These are phyloP conservation scores for Saccharomyces hybrid DNA, from an alignment of 1,139 yeast genomes.

Conservation along the genomic window DNA sequence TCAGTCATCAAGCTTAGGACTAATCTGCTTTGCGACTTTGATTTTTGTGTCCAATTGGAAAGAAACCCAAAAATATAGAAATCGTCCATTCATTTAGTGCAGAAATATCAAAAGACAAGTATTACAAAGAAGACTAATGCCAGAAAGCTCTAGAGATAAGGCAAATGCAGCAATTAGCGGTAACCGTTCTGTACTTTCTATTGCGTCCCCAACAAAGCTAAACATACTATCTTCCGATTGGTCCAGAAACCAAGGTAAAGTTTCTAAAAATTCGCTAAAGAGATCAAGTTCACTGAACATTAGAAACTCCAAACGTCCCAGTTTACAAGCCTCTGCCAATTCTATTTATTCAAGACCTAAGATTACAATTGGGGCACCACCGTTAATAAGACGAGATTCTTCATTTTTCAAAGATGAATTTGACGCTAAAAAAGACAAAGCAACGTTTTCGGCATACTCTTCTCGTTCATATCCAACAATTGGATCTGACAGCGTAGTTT, in stretches of 20 bases:
- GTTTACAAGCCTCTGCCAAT: background rate
- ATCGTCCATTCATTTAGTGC: background rate
- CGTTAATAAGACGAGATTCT: slow-evolving; percentile 28
- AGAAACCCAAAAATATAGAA: background rate
- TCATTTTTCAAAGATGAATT: slow-evolving; percentile 27
- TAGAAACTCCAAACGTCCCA: slow-evolving; percentile 2
- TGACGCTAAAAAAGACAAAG: slow-evolving; percentile 2
- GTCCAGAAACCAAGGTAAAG: slow-evolving; percentile 26
- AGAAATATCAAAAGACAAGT: background rate
- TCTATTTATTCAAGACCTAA: slow-evolving; percentile 19
- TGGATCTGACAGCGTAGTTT: background rate
- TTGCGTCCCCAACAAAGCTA: slow-evolving; percentile 42
- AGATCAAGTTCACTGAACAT: slow-evolving; percentile 21
- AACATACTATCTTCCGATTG: slow-evolving; percentile 40
- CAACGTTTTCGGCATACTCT: background rate
- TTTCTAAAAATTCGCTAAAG: slow-evolving; percentile 18
- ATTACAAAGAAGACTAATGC: background rate
- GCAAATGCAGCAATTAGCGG: slow-evolving; percentile 12
- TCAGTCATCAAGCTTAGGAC: background rate
- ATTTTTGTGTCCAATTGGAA: background rate
- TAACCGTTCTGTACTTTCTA: slow-evolving; percentile 31
- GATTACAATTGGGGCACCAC: slow-evolving; percentile 21
- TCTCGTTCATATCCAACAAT: slow-evolving; percentile 3
- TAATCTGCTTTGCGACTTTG: background rate
- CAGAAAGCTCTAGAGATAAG: background rate